A percentile compares a stretch with the other conserved stretches of the same genome.
Evolutionary conservation across 2,329 filamentous ascomycete genomes (phyloP).

Genomic region (Aspergillus costaricaensis): DNA sequence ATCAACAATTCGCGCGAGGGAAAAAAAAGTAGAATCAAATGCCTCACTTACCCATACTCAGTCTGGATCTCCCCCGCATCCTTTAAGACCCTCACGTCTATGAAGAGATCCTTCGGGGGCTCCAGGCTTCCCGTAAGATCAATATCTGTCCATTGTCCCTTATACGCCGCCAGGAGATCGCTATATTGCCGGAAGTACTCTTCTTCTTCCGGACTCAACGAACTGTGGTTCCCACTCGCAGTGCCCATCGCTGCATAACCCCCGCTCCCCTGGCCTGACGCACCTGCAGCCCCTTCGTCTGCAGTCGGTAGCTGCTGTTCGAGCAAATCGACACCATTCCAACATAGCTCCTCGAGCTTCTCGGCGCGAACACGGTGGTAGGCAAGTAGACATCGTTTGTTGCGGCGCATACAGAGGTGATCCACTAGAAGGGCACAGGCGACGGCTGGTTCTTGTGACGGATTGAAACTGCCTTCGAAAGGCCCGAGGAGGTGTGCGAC

Average conservation of each 20-base stretch:
- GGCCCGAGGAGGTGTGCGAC: slow-evolving; percentile 76
- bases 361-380: slow-evolving; percentile 90
- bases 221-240: slow-evolving; percentile 61
- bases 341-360: slow-evolving; percentile 90
- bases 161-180: slow-evolving; percentile 91
- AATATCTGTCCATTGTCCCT: slow-evolving; percentile 97
- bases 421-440: slow-evolving; percentile 90
- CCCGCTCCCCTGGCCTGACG: slow-evolving; percentile 6
- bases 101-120: slow-evolving; percentile 92
- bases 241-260: slow-evolving; percentile 36
- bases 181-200: slow-evolving; percentile 92
- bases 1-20: not conserved
- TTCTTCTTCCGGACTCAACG: slow-evolving; percentile 91
- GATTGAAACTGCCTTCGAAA: slow-evolving; percentile 83
- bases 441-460: slow-evolving; percentile 75
- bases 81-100: slow-evolving; percentile 92
- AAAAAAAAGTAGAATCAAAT: not conserved
- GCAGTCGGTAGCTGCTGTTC: slow-evolving; percentile 64
- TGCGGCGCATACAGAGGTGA: slow-evolving; percentile 90
- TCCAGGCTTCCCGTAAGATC: slow-evolving; percentile 92
- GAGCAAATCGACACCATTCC: slow-evolving; percentile 81
- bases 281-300: slow-evolving; percentile 37
- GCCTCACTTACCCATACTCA: slow-evolving; percentile 79
- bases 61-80: slow-evolving; percentile 99
- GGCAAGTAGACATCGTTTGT: slow-evolving; percentile 91